phyloP scores from a whole-genome alignment of 805 yeast species.

The Candida saitoana region DNA sequence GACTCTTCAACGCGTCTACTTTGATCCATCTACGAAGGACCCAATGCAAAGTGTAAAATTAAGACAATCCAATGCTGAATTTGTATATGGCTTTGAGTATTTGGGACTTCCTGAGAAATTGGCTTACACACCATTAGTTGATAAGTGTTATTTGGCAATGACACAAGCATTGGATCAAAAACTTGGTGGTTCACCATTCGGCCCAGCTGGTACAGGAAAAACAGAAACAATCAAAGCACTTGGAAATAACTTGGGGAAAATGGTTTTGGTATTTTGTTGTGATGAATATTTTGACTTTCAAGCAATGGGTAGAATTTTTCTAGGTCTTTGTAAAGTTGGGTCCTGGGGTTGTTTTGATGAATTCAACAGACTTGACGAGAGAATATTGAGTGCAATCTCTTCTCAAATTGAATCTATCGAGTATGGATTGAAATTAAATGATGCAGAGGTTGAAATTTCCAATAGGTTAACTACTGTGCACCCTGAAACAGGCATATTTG shows the following conservation, averaged over 20 bases:
- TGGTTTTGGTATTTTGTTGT: slow-evolving; percentile 85
- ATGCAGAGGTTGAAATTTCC: slow-evolving; percentile 33
- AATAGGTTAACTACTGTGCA: slow-evolving; percentile 39
- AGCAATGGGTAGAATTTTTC: slow-evolving; percentile 69
- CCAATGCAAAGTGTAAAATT: slow-evolving; percentile 37
- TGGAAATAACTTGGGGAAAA: slow-evolving; percentile 72
- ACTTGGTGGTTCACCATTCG: slow-evolving; percentile 87
- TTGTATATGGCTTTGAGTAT: slow-evolving; percentile 77
- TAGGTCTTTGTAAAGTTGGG: slow-evolving; percentile 79
- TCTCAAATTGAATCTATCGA: slow-evolving; percentile 75
- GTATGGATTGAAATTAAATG: slow-evolving; percentile 37
- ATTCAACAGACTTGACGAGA: slow-evolving; percentile 73
- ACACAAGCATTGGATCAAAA: slow-evolving; percentile 68
- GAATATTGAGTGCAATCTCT: slow-evolving; percentile 78
- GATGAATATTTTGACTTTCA: slow-evolving; percentile 84
- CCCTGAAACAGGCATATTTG: slow-evolving; percentile 64
- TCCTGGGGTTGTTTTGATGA: slow-evolving; percentile 98
- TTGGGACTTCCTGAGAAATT: slow-evolving; percentile 69
- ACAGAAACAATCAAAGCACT: slow-evolving; percentile 86
- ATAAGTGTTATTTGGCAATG: slow-evolving; percentile 62
- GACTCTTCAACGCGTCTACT: slow-evolving; percentile 60
- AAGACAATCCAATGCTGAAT: slow-evolving; percentile 47
- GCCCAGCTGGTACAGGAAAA: slow-evolving; percentile 98
- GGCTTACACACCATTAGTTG: slow-evolving; percentile 72
- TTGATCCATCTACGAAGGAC: slow-evolving; percentile 19